Conservation (phyloP, 2,329 filamentous ascomycete species). For the Apiospora aurea region DNA sequence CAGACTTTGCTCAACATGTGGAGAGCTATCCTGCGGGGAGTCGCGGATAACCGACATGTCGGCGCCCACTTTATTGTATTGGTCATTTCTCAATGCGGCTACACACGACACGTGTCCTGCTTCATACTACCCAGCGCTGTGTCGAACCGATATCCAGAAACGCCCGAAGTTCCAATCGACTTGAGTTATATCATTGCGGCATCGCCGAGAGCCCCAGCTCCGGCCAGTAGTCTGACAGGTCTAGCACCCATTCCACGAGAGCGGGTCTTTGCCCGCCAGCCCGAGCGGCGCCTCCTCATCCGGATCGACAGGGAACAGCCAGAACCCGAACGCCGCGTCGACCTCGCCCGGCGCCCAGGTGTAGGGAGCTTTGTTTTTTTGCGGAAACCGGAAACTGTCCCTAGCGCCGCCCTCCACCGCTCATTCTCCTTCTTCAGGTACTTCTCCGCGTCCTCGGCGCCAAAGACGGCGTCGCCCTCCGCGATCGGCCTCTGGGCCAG, state of each 20-base stretch:
- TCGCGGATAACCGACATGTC: not conserved
- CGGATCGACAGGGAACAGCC: not conserved
- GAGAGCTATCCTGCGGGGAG: not conserved
- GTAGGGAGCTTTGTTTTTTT: not conserved
- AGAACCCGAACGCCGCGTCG: constrained; percentile 19
- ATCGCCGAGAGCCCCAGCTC: constrained; percentile 12
- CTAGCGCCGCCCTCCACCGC: not conserved
- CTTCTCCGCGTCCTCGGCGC: not conserved
- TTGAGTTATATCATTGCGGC: not conserved
- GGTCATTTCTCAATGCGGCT: not conserved
- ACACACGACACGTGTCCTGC: too few relatives aligned
- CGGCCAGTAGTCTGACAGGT: constrained; percentile 5
- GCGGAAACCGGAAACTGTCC: not conserved
- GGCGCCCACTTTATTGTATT: not conserved
- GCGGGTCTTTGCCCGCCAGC: not conserved
- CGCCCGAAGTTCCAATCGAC: too few relatives aligned
- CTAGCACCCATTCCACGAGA: not conserved
- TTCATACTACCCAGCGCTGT: too few relatives aligned
- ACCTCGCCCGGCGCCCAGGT: not conserved
- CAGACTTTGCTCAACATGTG: not conserved
- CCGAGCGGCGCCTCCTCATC: not conserved
- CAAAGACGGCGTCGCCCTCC: not conserved
- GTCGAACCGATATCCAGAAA: too few relatives aligned
- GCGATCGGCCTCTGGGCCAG: not conserved
- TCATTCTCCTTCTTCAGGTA: not conserved